Base-by-base conservation (phyloP, 129 eudicot species). In the Calendula officinalis region DNA sequence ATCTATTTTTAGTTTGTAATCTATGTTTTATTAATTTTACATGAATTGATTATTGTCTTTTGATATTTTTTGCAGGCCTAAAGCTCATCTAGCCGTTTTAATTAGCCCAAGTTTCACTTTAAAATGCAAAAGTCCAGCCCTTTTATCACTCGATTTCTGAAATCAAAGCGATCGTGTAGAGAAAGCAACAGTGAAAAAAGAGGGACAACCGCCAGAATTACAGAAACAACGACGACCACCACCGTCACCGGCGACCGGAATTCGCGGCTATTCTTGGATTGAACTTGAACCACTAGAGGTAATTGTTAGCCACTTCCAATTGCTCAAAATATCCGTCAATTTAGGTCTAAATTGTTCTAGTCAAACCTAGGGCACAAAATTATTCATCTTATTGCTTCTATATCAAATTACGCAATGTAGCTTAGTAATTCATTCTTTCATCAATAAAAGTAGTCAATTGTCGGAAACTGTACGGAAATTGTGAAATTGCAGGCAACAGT, bases 281-380 rank as follows among this genome's bases (percentile, higher is more conserved):
- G 15, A 43, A 52, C 40, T 17, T 35, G 30, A 9, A 35, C 57
- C 64, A 45, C 32, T 10, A 3, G 37, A 45, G 77, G 77, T 72
- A 43, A 53, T 17, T 14, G 16, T 6, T 51, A 46, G 30, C 3
- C 41, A 56, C 64, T 14, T 51, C 27, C 17, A 73, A 39, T 56
- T 73, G 15, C 42, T 13, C 55, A 45, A 9, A 15, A 5, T 37
- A 32, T 42, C 33, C 13, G 4, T 48, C 67, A 39, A 39, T 47
- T 17, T 13, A 32, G 32, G 72, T 74, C 72, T 37, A 65, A 30
- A 27, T 59, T 58, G 32, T 49, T 22, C 46, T 37, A 48, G 73
- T 73, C 73, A 66, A 74, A 66, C 39, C 68, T 66, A 74, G 78
- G 78, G 78, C 78, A 57, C 72, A 35, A 53, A 45, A 36, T 64